A percentile compares a stretch with the other conserved stretches of the same genome.
phyloP scores from a whole-genome alignment of 805 yeast genomes.

The Saccharomycopsis sp. region DNA sequence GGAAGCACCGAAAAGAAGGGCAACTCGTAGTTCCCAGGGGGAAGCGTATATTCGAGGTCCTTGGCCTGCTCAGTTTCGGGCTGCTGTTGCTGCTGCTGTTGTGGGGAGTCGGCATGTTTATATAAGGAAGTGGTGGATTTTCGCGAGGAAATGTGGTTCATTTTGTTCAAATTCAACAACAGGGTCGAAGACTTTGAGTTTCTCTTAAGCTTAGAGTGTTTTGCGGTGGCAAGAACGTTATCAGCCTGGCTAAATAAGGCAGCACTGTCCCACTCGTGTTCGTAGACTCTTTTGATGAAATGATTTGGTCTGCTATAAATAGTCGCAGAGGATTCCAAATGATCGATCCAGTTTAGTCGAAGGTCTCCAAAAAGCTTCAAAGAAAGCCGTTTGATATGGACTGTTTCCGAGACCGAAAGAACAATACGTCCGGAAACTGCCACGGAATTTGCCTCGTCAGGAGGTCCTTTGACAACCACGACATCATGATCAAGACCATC shows the following conservation, averaged over 20 bases:
- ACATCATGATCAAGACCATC: conserved; percentile 71
- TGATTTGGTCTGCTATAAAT: conserved; percentile 39
- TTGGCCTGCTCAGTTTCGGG: neutral
- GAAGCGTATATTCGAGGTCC: conserved; percentile 32
- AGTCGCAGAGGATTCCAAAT: conserved; percentile 38
- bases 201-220: conserved; percentile 2
- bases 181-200: conserved; percentile 13
- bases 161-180: conserved; percentile 6
- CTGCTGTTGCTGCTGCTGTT: neutral
- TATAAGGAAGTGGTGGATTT: neutral
- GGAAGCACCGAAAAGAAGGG: conserved; percentile 84
- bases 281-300: conserved; percentile 60
- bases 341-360: conserved; percentile 59
- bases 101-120: neutral
- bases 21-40: conserved; percentile 79
- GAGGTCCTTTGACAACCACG: conserved; percentile 70
- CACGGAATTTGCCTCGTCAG: conserved; percentile 71
- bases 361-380: conserved; percentile 63
- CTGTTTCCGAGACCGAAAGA: conserved; percentile 67
- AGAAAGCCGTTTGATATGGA: conserved; percentile 56
- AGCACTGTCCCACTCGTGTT: conserved; percentile 66
- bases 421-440: conserved; percentile 73
- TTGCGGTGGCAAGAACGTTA: neutral
- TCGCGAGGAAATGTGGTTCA: neutral
- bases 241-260: neutral